Base-by-base conservation (phyloP, 202 grass and related monocot genomes). In the Bolboschoenoplectus hybrid region DNA sequence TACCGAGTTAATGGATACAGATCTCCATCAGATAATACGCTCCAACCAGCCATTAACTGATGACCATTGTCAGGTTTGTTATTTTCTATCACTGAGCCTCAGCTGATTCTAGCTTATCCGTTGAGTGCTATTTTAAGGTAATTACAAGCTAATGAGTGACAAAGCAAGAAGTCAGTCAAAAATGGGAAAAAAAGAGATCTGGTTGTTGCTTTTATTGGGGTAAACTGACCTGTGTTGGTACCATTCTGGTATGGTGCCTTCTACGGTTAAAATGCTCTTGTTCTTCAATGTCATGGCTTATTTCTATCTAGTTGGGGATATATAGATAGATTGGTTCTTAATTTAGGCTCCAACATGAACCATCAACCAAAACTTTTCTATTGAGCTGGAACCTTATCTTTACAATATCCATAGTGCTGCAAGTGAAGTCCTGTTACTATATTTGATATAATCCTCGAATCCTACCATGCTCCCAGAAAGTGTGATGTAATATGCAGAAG, bases 11-110 rank as follows among this genome's bases (percentile, higher is more conserved):
- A 97, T 97, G 95, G 95, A 97, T 89, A 97, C 95, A 6, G 95
- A 97, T 90, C 95, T 97, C 68, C 91, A 97, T 89, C 95, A 97
- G 56, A 97, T 97, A 52, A 85, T 97, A 70, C 92, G 91, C 50
- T 97, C 95, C 85, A 94, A 89, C 86, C 95, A 97, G 75, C 0
- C 80, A 85, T 72, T 97, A 80, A 94, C 92, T 64, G 95, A 97
- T 84, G 95, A 97, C 55, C 95, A 97, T 82, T 97, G 95, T 83
- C 95, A 97, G 95, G 95, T 97, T 43, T 72, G 82, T 81, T 86
- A 40, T 9, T 78, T 67, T 46, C 88, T 63, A 67, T 65, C 32
- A 3, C 67, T 67, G 61, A 50, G 60, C 61, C 9, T 82, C 43
- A 50, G 14, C 19, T 66, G 44, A 67, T 67, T 82, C 41, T 66